Conservation (phyloP, 306 rosid genomes). For the Casuarina equisetifolia region DNA sequence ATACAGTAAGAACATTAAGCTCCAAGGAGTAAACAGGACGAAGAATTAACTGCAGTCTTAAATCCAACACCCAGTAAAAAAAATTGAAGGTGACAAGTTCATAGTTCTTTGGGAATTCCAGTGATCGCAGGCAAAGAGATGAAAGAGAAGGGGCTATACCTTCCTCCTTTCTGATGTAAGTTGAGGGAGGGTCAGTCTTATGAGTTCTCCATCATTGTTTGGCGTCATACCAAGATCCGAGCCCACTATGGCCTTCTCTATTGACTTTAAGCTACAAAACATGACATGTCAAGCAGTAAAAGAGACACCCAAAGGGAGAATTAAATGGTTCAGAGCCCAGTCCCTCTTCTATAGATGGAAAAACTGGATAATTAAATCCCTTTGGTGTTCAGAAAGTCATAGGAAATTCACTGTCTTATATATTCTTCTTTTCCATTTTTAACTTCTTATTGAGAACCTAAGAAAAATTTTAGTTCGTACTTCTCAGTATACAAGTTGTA, state of each 20-base stretch:
- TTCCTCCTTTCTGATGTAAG: conserved; percentile 90
- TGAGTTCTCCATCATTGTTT: conserved; percentile 87
- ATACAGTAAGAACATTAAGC: neutral
- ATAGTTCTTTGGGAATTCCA: conserved; percentile 1
- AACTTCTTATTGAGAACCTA: neutral
- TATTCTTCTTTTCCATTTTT: neutral
- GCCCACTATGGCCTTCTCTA: conserved; percentile 91
- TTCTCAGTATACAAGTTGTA: conserved; percentile 11
- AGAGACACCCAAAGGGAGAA: conserved; percentile 17
- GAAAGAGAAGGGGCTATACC: conserved; percentile 50
- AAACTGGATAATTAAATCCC: neutral
- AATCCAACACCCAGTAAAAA: neutral
- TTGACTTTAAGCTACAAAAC: conserved; percentile 76
- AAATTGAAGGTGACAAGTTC: neutral
- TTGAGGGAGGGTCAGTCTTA: conserved; percentile 79
- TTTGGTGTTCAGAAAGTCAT: neutral
- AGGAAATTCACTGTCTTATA: neutral
- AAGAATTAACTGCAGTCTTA: neutral
- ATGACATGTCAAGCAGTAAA: conserved; percentile 16
- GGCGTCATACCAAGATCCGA: conserved; percentile 94
- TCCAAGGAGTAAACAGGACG: neutral
- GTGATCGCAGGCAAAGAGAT: conserved; percentile 6
- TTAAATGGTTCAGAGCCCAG: conserved; percentile 19
- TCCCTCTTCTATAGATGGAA: conserved; percentile 5
- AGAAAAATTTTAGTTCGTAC: neutral